These are phyloP conservation scores for Kokia cookei DNA, from an alignment of 441 rosid genomes.

Conservation along the genomic window DNA sequence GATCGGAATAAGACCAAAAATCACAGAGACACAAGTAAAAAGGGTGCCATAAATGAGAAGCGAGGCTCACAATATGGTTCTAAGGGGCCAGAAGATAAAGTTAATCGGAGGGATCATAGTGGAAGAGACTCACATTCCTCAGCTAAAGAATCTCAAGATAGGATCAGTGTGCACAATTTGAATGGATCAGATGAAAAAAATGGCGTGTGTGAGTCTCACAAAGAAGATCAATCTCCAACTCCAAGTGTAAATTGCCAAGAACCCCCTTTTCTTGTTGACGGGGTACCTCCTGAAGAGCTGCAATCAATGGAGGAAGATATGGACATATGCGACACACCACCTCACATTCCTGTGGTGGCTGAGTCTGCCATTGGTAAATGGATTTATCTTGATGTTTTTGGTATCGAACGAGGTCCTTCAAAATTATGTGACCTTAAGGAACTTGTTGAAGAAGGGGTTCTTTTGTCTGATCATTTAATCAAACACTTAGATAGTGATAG, in stretches of 20 bases:
- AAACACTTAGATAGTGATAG: constrained; percentile 78
- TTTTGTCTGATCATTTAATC: constrained; percentile 85
- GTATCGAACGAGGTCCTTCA: constrained; percentile 86
- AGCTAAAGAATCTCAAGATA: constrained; percentile 59
- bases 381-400: constrained; percentile 92
- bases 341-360: constrained; percentile 60
- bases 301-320: constrained; percentile 99
- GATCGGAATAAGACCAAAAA: constrained; percentile 50
- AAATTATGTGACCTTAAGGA: constrained; percentile 70
- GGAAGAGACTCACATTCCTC: constrained; percentile 37
- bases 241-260: constrained; percentile 37
- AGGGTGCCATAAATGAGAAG: constrained; percentile 54
- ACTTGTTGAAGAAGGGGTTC: constrained; percentile 77
- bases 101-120: constrained; percentile 40
- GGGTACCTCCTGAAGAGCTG: constrained; percentile 61
- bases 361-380: constrained; percentile 77
- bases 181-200: constrained; percentile 44
- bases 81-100: constrained; percentile 58
- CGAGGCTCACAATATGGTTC: constrained; percentile 39
- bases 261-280: constrained; percentile 38
- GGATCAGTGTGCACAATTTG: constrained; percentile 22
- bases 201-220: constrained; percentile 36
- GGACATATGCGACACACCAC: constrained; percentile 99
- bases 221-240: constrained; percentile 44
- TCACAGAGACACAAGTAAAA: constrained; percentile 48